A percentile compares a stretch with the other conserved stretches of the same genome.
These are phyloP conservation scores for Yamadazyma laniorum DNA, from an alignment of 805 yeast genomes.

Conservation along the genomic window DNA sequence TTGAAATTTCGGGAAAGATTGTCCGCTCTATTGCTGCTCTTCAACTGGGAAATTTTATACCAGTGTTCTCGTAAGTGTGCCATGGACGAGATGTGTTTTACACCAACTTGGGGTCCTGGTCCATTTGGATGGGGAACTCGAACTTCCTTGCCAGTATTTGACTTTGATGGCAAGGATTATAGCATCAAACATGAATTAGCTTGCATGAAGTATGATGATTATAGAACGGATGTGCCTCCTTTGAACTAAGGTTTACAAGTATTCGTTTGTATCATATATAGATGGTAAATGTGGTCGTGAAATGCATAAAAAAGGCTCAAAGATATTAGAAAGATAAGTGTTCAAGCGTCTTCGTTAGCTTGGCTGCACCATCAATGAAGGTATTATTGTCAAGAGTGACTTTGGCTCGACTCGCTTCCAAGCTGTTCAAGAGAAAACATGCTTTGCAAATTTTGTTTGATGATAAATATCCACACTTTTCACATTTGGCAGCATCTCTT, in stretches of 20 bases:
- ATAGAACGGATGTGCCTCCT: slow-evolving; percentile 1
- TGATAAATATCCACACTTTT: slow-evolving; percentile 87
- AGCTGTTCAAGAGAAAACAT: slow-evolving; percentile 80
- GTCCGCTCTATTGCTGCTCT: slow-evolving; percentile 14
- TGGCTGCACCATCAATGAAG: slow-evolving; percentile 63
- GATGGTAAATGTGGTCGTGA: not conserved
- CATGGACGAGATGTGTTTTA: slow-evolving; percentile 50
- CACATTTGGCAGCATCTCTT: slow-evolving; percentile 73
- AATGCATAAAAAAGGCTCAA: not conserved
- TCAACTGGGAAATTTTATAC: slow-evolving; percentile 43
- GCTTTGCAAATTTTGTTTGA: slow-evolving; percentile 91
- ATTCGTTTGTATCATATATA: no score
- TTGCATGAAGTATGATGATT: slow-evolving; percentile 15
- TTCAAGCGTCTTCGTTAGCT: slow-evolving; percentile 59
- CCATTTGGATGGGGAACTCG: slow-evolving; percentile 45
- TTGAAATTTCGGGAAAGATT: slow-evolving; percentile 7
- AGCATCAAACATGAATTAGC: slow-evolving; percentile 15
- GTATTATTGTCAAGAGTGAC: slow-evolving; percentile 51
- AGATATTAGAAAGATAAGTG: slow-evolving; percentile 58
- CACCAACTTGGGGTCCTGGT: slow-evolving; percentile 63
- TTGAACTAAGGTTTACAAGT: not conserved
- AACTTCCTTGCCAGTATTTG: slow-evolving; percentile 8
- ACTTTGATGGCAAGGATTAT: slow-evolving; percentile 14
- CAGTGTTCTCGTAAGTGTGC: slow-evolving; percentile 43
- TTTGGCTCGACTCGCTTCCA: slow-evolving; percentile 74